Evolutionary conservation across 768 basidiomycete genomes (phyloP).

Genomic region (Hemileccinum impolitum): DNA sequence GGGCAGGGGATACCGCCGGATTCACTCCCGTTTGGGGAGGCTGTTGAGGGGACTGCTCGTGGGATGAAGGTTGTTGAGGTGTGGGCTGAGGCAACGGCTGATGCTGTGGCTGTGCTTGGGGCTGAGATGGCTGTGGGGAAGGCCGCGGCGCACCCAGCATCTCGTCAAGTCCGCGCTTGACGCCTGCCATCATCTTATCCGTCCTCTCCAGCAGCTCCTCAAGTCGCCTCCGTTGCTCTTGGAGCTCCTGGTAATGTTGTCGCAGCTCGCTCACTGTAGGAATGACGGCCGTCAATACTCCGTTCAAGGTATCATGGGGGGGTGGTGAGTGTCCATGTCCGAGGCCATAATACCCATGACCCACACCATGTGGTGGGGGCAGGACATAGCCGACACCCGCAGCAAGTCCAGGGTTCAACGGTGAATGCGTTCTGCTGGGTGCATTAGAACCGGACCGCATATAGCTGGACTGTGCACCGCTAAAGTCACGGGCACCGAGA

Average conservation of each 20-base stretch:
- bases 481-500: slow-evolving; percentile 30
- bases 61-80: slow-evolving; percentile 22
- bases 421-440: slow-evolving; percentile 73
- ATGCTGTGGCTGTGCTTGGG: slow-evolving; percentile 24
- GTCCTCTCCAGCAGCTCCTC: slow-evolving; percentile 77
- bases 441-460: slow-evolving; percentile 61
- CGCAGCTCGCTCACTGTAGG: slow-evolving; percentile 62
- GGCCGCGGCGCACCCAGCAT: slow-evolving; percentile 44
- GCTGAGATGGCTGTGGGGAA: slow-evolving; percentile 19
- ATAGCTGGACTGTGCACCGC: slow-evolving; percentile 51
- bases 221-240: slow-evolving; percentile 58
- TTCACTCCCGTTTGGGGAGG: slow-evolving; percentile 16
- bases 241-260: slow-evolving; percentile 64
- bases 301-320: slow-evolving; percentile 32
- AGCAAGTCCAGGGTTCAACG: slow-evolving; percentile 48
- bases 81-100: slow-evolving; percentile 22
- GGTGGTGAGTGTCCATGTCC: slow-evolving; percentile 37
- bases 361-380: slow-evolving; percentile 36
- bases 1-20: slow-evolving; percentile 14
- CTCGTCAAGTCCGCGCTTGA: slow-evolving; percentile 76
- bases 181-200: slow-evolving; percentile 64
- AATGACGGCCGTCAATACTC: slow-evolving; percentile 23
- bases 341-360: slow-evolving; percentile 37
- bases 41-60: slow-evolving; percentile 27
- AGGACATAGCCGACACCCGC: slow-evolving; percentile 41